Percentiles rank a stretch among this genome's conserved stretches.
Conservation (phyloP, 129 eudicot genomes). For the Mikania micrantha region DNA sequence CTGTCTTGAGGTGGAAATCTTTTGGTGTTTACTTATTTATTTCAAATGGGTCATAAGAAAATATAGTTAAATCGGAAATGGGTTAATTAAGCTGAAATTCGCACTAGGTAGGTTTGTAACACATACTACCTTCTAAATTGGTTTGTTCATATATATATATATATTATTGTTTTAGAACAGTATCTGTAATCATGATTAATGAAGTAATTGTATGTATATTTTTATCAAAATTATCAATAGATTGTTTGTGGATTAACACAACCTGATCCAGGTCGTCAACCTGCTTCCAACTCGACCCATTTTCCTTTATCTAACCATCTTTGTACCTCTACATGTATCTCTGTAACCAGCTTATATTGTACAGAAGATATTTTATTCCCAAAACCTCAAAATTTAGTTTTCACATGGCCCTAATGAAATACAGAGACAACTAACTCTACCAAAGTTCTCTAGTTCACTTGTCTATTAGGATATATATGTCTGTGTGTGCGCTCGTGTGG, state of each 20-base stretch:
- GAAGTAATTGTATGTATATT: not conserved
- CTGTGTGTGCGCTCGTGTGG: not conserved
- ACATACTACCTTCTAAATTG: not conserved
- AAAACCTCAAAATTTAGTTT: not conserved
- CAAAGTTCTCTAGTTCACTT: not conserved
- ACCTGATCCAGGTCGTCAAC: not conserved
- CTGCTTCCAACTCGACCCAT: not conserved
- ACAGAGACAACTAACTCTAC: not conserved
- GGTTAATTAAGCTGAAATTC: not conserved
- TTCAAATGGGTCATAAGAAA: not conserved
- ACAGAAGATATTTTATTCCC: not conserved
- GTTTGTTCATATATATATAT: not conserved
- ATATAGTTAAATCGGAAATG: not conserved
- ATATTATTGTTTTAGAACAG: not conserved
- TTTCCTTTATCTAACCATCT: not conserved
- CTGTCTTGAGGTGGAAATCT: not conserved
- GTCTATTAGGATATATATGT: not conserved
- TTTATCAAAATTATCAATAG: not conserved
- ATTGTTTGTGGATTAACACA: not conserved
- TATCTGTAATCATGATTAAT: not conserved
- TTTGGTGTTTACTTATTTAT: not conserved
- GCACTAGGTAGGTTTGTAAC: not conserved
- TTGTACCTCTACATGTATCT: not conserved
- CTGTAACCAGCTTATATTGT: not conserved
- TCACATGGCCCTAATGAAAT: not conserved